Percentiles rank a stretch among this genome's conserved stretches.
Conservation (phyloP, 345 rosid species). For the Melaleuca alternifolia region DNA sequence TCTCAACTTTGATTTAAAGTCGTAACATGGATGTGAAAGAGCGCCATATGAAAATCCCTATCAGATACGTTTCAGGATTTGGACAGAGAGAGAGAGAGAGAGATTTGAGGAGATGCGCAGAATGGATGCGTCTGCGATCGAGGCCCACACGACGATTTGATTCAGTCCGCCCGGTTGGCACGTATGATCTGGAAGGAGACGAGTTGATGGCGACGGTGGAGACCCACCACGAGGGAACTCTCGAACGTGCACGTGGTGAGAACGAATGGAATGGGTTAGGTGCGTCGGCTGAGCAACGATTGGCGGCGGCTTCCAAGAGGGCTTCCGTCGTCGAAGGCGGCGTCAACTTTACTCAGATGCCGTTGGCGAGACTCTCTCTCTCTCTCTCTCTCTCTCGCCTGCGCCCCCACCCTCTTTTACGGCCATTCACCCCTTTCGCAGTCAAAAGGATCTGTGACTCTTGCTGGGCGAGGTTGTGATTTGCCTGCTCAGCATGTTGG, state of each 20-base stretch:
- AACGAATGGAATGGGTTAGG: background rate
- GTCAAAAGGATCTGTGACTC: no score
- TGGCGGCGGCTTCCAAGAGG: background rate
- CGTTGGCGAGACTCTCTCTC: background rate
- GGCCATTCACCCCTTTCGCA: background rate
- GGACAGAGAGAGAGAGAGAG: background rate
- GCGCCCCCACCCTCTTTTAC: no score
- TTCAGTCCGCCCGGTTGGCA: conserved; percentile 54
- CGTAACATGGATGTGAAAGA: background rate
- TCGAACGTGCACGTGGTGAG: background rate
- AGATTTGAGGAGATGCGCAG: background rate
- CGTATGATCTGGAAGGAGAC: conserved; percentile 10
- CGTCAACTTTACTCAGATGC: background rate
- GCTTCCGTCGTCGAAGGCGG: background rate
- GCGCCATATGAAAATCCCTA: background rate
- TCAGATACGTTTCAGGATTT: background rate
- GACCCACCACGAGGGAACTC: background rate
- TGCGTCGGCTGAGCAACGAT: background rate
- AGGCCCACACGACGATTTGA: conserved; percentile 10
- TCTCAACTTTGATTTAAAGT: background rate
- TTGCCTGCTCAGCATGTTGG: background rate
- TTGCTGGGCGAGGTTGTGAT: background rate
- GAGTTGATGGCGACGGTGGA: background rate
- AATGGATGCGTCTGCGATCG: background rate
- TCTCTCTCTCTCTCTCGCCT: no score